phyloP scores from a whole-genome alignment of 495 filamentous ascomycete genomes.

The Bacidia gigantensis region DNA sequence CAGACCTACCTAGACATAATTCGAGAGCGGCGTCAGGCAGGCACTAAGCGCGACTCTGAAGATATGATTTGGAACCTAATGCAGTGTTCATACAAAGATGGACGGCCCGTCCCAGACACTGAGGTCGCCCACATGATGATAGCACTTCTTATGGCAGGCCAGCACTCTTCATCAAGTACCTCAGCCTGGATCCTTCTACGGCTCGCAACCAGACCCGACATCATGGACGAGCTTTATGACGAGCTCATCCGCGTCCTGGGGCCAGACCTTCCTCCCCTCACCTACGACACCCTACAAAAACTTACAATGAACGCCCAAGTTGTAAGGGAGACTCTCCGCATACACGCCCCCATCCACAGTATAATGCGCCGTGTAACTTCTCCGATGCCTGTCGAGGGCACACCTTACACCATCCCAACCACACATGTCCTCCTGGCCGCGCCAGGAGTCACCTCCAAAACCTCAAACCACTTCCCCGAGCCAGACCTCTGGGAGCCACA shows the following conservation, averaged over 20 bases:
- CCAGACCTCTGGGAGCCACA: slow-evolving; percentile 73
- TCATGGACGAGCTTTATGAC: slow-evolving; percentile 61
- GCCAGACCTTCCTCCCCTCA: slow-evolving; percentile 45
- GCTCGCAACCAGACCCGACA: slow-evolving; percentile 55
- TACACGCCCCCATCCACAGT: slow-evolving; percentile 72
- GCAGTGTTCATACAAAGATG: slow-evolving; percentile 64
- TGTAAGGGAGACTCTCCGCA: slow-evolving; percentile 67
- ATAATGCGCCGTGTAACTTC: slow-evolving; percentile 76
- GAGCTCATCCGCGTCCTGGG: slow-evolving; percentile 57
- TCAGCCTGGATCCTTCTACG: slow-evolving; percentile 71
- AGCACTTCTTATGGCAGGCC: slow-evolving; percentile 76
- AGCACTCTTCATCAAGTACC: slow-evolving; percentile 75
- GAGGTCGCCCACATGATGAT: slow-evolving; percentile 90
- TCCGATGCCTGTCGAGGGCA: slow-evolving; percentile 65
- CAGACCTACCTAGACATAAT: slow-evolving; percentile 70
- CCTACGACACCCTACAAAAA: slow-evolving; percentile 52
- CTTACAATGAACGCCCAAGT: slow-evolving; percentile 56
- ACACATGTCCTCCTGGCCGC: slow-evolving; percentile 66
- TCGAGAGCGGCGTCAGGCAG: slow-evolving; percentile 41
- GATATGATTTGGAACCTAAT: slow-evolving; percentile 83
- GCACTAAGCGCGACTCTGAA: slow-evolving; percentile 33
- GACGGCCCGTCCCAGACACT: slow-evolving; percentile 53
- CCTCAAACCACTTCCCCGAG: slow-evolving; percentile 64
- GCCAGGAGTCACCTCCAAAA: slow-evolving; percentile 60
- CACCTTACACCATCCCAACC: slow-evolving; percentile 62